phyloP scores from a whole-genome alignment of 1,284 basidiomycete genomes.

The Puccinia triticina region DNA sequence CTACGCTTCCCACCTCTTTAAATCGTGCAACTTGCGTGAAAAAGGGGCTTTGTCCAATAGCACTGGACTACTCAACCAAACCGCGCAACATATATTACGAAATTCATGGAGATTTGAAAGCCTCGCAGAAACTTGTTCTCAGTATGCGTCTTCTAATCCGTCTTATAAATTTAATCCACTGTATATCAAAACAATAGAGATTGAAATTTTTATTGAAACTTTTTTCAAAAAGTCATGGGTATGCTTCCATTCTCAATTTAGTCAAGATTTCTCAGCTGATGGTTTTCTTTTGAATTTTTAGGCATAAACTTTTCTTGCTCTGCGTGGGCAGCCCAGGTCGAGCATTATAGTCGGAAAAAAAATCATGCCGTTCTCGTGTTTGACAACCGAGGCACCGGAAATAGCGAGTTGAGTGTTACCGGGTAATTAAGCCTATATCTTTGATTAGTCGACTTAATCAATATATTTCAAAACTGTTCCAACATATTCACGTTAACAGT shows the following conservation, averaged over 20 bases:
- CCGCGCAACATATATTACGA: slow-evolving; percentile 27
- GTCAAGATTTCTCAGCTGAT: not conserved
- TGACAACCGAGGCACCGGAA: slow-evolving; percentile 84
- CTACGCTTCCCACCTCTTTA: slow-evolving; percentile 63
- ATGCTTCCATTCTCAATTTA: not conserved
- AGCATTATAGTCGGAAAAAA: slow-evolving; percentile 57
- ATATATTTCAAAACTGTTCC: not conserved
- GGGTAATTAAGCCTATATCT: not conserved
- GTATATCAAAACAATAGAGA: not conserved
- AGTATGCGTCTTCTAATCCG: not conserved
- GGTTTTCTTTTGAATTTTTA: slow-evolving; percentile 54
- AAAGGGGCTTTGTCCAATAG: slow-evolving; percentile 70
- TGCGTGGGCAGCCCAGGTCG: slow-evolving; percentile 58
- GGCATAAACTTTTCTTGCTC: slow-evolving; percentile 61
- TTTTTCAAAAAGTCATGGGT: slow-evolving; percentile 31
- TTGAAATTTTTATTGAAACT: not conserved
- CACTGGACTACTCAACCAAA: slow-evolving; percentile 59
- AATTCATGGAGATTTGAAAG: slow-evolving; percentile 52
- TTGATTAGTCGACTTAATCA: not conserved
- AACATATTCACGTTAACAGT: not conserved
- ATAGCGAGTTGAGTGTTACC: slow-evolving; percentile 58
- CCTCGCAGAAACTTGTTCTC: slow-evolving; percentile 43
- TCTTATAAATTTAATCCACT: not conserved
- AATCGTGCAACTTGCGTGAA: slow-evolving; percentile 67
- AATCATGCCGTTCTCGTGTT: slow-evolving; percentile 73